Evolutionary conservation across 768 basidiomycete genomes (phyloP).

Genomic region (Fomitopsis serialis): DNA sequence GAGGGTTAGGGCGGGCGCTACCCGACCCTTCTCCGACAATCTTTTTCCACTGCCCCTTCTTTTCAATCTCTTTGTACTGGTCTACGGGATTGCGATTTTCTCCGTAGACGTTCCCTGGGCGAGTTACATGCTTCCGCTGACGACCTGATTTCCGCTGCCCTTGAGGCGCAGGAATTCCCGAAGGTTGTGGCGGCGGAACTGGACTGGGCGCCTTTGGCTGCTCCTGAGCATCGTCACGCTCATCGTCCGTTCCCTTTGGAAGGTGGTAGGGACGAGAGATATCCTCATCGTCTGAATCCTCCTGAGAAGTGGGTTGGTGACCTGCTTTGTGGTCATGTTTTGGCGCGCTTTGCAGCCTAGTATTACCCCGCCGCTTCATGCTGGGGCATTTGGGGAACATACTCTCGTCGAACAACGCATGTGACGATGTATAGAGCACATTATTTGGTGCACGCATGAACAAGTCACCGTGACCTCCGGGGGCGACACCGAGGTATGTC

Average conservation of each 20-base stretch:
- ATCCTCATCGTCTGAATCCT: background rate
- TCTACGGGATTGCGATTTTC: background rate
- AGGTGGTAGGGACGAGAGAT: background rate
- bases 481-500: slow-evolving; percentile 14
- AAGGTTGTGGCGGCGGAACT: background rate
- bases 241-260: too few relatives aligned
- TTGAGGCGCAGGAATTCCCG: background rate
- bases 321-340: background rate
- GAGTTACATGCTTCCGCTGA: too few relatives aligned
- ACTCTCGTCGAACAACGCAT: background rate
- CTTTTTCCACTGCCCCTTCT: slow-evolving; percentile 3
- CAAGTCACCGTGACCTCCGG: background rate
- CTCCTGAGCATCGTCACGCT: background rate
- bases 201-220: background rate
- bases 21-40: background rate
- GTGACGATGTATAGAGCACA: background rate
- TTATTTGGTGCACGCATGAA: slow-evolving; percentile 7
- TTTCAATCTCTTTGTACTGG: slow-evolving; percentile 5
- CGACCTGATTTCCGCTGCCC: slow-evolving; percentile 2
- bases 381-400: slow-evolving; percentile 5
- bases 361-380: background rate
- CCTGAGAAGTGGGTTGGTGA: too few relatives aligned
- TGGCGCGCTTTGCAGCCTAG: background rate
- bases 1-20: background rate
- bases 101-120: background rate